Evolutionary conservation across 495 filamentous ascomycete species (phyloP).

Genomic region (Penicillium diatomitis): DNA sequence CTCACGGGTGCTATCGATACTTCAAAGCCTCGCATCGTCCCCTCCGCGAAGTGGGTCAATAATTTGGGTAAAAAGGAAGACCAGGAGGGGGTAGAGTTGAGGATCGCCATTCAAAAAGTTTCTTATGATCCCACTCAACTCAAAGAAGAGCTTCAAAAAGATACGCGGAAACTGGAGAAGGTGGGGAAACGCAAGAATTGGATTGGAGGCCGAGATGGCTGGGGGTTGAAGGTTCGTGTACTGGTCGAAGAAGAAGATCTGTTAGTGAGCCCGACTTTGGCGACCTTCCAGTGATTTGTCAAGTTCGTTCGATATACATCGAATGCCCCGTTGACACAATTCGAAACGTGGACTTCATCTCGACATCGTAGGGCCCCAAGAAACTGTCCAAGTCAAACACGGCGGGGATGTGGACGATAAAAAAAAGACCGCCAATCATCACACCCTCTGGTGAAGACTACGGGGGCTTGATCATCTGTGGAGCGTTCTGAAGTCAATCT

Average conservation of each 20-base stretch:
- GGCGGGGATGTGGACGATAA: too few species aligned
- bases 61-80: conserved; percentile 20
- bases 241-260: conserved; percentile 16
- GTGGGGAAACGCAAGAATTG: conserved; percentile 28
- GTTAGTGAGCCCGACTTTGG: neutral
- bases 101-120: conserved; percentile 19
- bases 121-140: conserved; percentile 20
- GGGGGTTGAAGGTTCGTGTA: conserved; percentile 23
- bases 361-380: too few species aligned
- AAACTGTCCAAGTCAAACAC: too few species aligned
- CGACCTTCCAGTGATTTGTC: too few species aligned
- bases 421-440: too few species aligned
- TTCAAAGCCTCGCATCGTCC: conserved; percentile 20
- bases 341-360: too few species aligned
- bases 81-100: conserved; percentile 18
- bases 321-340: too few species aligned
- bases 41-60: conserved; percentile 15
- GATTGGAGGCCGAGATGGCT: conserved; percentile 24
- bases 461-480: too few species aligned
- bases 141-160: conserved; percentile 18
- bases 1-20: conserved; percentile 20
- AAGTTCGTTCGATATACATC: too few species aligned
- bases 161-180: conserved; percentile 21
- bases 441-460: too few species aligned
- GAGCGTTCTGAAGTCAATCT: too few species aligned